Evolutionary conservation across 345 rosid species (phyloP).

Genomic region (Turnera subulata): DNA sequence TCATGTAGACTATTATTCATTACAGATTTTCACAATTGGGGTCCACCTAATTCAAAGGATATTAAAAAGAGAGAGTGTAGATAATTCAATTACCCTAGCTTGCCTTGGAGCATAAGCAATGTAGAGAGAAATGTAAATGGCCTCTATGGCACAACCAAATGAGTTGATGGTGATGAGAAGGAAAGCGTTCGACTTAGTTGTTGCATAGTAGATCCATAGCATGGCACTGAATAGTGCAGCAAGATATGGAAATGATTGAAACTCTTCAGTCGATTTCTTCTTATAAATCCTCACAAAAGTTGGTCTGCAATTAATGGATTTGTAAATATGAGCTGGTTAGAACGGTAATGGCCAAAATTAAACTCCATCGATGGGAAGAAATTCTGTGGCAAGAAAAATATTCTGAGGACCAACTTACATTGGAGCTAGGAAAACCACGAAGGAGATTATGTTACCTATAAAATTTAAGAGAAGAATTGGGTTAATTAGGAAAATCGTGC

Average conservation of each 20-base stretch:
- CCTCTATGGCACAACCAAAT: constrained; percentile 58
- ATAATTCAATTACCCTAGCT: constrained; percentile 36
- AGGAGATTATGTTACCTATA: constrained; percentile 29
- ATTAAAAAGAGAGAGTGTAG: neutral
- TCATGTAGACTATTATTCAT: neutral
- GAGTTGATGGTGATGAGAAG: constrained; percentile 68
- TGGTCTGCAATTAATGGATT: constrained; percentile 43
- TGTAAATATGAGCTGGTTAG: neutral
- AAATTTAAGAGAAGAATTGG: neutral
- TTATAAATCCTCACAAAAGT: constrained; percentile 55
- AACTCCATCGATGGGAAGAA: neutral
- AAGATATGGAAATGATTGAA: constrained; percentile 61
- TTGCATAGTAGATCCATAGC: constrained; percentile 65
- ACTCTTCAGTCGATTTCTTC: constrained; percentile 78
- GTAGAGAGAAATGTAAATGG: constrained; percentile 52
- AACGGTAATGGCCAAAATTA: neutral
- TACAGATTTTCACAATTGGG: neutral
- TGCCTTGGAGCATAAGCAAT: constrained; percentile 46
- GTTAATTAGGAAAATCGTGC: neutral
- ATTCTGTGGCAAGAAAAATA: neutral
- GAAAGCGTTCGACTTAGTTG: constrained; percentile 45
- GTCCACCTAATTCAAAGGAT: neutral
- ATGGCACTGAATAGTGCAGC: constrained; percentile 63
- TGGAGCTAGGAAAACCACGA: constrained; percentile 34
- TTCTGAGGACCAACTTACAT: constrained; percentile 22